Evolutionary conservation across 1,284 basidiomycete genomes (phyloP), one percentile per base, ranked within the genome.

Genomic region (Sporisorium iseilematis-ciliati): DNA sequence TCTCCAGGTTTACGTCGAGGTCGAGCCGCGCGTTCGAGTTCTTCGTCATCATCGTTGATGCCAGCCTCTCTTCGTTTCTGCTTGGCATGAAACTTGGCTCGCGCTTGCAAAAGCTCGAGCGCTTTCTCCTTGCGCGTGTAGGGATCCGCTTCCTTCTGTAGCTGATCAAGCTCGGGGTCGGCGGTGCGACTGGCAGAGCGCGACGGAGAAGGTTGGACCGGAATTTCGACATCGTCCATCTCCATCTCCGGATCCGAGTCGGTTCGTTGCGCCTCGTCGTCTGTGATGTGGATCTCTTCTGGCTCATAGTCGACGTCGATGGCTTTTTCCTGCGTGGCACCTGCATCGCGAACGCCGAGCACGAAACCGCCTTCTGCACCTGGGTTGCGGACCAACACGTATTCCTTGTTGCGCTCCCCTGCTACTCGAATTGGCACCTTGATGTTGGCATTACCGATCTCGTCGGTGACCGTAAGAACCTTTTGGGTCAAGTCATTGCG

Each of bases 401-500:
- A 99, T 86, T 97, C 91, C 82, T 90, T 91, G 82, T 97, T 98
- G 59, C 96, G 88, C 86, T 97, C 94, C 70, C 94, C 94, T 0
- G 96, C 96, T 65, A 99, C 93, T 23, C 96, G 90, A 26, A 95
- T 94, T 54, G 97, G 96, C 1, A 91, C 91, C 53, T 97, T 89
- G 83, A 94, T 90, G 61, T 88, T 86, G 0, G 94, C 92, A 78
- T 91, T 92, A 57, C 94, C 94, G 57, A 99, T 94, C 74, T 93
- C 86, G 65, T 98, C 95, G 2, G 95, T 97, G 20, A 97, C 96
- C 38, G 90, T 90, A 41, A 99, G 88, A n/a, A 99, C 89, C 82
- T 97, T 94, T 80, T 99, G 97, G 0, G 97, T 99, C 64, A 98
- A 88, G 2, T 91, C 86, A 84, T 99, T 99, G 40, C 97, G 89